Evolutionary conservation across 2,329 filamentous ascomycete genomes (phyloP).

Genomic region (Aspergillus japonicus): DNA sequence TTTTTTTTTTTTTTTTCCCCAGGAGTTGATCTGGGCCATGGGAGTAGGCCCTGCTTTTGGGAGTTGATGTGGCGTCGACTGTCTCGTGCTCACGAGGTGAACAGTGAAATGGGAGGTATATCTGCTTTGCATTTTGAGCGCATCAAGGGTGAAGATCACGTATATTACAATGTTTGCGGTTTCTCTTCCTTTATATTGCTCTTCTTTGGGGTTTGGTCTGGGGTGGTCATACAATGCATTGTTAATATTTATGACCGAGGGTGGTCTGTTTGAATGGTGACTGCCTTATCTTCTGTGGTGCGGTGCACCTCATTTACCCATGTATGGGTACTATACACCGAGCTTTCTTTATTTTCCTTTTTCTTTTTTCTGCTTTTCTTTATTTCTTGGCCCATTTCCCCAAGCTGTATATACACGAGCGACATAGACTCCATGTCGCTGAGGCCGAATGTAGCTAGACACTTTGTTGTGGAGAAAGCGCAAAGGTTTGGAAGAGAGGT

Average conservation of each 20-base stretch:
- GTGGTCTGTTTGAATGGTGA: background rate
- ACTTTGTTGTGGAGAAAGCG: no score
- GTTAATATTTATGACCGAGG: background rate
- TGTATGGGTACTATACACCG: no score
- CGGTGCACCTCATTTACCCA: no score
- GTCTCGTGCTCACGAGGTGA: constrained; percentile 7
- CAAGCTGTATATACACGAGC: no score
- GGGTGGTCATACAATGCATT: constrained; percentile 4
- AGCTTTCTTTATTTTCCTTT: no score
- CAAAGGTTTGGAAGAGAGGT: no score
- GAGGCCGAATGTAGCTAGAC: background rate
- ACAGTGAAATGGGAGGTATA: constrained; percentile 17
- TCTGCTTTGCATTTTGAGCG: constrained; percentile 24
- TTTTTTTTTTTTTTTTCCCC: constrained; percentile 3
- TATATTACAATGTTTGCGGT: constrained; percentile 1
- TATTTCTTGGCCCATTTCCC: no score
- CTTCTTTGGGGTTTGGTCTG: background rate
- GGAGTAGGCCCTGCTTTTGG: constrained; percentile 7
- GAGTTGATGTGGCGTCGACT: constrained; percentile 14
- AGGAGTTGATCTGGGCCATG: background rate
- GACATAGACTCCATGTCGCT: no score
- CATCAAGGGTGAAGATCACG: constrained; percentile 13
- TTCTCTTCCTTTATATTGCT: no score
- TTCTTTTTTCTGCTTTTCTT: no score
- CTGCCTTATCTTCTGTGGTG: no score